These are phyloP conservation scores for Sporisorium exsertum DNA, from an alignment of 1,284 basidiomycete genomes.

Conservation along the genomic window DNA sequence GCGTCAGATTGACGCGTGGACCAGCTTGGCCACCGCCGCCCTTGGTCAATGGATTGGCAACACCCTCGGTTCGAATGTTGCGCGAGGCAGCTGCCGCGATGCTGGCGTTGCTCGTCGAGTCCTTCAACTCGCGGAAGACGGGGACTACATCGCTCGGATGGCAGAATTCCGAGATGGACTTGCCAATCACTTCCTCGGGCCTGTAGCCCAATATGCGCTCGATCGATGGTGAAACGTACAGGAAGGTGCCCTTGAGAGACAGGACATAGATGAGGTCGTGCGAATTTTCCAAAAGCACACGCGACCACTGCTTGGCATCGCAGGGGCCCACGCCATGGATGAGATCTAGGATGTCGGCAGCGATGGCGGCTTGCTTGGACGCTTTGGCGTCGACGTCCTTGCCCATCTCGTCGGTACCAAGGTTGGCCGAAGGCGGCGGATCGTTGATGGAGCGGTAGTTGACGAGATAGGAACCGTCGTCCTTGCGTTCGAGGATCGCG, in stretches of 20 bases:
- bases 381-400: conserved; percentile 49
- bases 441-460: conserved; percentile 59
- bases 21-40: conserved; percentile 66
- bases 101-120: conserved; percentile 72
- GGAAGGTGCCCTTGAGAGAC: conserved; percentile 90
- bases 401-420: conserved; percentile 33
- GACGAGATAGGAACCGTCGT: conserved; percentile 62
- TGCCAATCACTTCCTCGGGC: conserved; percentile 84
- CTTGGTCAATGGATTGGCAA: conserved; percentile 61
- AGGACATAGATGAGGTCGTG: conserved; percentile 87
- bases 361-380: conserved; percentile 47
- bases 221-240: conserved; percentile 80
- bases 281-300: conserved; percentile 59
- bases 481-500: conserved; percentile 75
- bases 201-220: conserved; percentile 63
- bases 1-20: conserved; percentile 60
- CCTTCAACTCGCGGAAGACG: conserved; percentile 91
- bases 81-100: conserved; percentile 63
- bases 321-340: conserved; percentile 46
- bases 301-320: conserved; percentile 60
- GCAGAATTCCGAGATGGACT: conserved; percentile 80
- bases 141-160: conserved; percentile 91
- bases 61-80: conserved; percentile 50
- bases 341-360: conserved; percentile 50
- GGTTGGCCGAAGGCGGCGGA: conserved; percentile 38